Evolutionary conservation across 2,329 filamentous ascomycete species (phyloP).

Genomic region (Colletotrichum musicola): DNA sequence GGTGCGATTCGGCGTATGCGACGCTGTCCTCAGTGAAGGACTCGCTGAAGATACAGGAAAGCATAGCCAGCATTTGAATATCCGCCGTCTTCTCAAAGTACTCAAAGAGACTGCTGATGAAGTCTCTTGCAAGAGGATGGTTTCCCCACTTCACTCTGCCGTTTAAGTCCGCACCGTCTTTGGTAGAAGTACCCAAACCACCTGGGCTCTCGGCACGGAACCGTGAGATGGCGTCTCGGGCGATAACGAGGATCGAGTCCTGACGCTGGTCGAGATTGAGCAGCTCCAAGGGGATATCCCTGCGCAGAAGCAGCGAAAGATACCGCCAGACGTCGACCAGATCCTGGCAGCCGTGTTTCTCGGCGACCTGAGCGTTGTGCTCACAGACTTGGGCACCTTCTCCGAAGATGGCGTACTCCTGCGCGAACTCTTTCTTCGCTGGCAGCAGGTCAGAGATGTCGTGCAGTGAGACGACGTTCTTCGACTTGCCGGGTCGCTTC

Average conservation of each 20-base stretch:
- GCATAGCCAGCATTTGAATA: conserved; percentile 78
- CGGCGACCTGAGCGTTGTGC: conserved; percentile 85
- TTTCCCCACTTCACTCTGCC: conserved; percentile 77
- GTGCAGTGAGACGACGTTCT: conserved; percentile 81
- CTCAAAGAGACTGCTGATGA: conserved; percentile 72
- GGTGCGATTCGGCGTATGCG: conserved; percentile 68
- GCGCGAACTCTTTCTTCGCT: conserved; percentile 80
- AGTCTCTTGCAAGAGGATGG: conserved; percentile 72
- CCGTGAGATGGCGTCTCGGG: conserved; percentile 69
- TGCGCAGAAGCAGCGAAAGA: conserved; percentile 80
- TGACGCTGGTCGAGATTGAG: conserved; percentile 65
- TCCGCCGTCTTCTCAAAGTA: conserved; percentile 74
- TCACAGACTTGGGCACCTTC: conserved; percentile 84
- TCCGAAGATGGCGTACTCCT: conserved; percentile 86
- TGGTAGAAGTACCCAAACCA: conserved; percentile 28
- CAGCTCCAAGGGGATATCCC: conserved; percentile 79
- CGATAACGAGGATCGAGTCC: conserved; percentile 77
- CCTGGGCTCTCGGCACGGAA: conserved; percentile 41
- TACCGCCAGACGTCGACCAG: conserved; percentile 88
- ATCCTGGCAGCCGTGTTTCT: conserved; percentile 76
- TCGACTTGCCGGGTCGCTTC: conserved; percentile 63
- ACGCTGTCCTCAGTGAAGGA: conserved; percentile 67
- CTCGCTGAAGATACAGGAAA: conserved; percentile 77
- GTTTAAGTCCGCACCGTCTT: conserved; percentile 52
- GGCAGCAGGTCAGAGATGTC: conserved; percentile 79